Conservation (phyloP, 768 basidiomycete species). For the Lepiota brunneoincarnata region DNA sequence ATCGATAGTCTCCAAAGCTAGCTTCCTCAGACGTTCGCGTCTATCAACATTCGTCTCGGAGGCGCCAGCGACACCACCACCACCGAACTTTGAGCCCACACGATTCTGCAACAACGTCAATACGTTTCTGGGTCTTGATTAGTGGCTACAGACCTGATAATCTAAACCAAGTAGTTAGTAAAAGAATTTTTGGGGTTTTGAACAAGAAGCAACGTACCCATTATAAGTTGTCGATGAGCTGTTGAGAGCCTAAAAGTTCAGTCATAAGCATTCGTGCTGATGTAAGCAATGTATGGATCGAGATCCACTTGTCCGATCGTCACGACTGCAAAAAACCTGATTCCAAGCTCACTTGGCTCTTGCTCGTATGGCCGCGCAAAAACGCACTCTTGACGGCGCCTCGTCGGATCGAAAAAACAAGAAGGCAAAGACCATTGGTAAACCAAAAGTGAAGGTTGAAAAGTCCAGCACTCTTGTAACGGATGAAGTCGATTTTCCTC, state of each 20-base stretch:
- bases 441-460: conserved; percentile 16
- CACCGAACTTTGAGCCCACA: conserved; percentile 93
- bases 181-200: not conserved
- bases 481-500: conserved; percentile 90
- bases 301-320: conserved; percentile 23
- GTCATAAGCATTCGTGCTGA: not conserved
- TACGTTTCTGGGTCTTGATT: not conserved
- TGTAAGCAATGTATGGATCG: conserved; percentile 16
- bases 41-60: conserved; percentile 95
- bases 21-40: conserved; percentile 89
- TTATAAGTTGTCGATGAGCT: conserved; percentile 12
- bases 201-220: conserved; percentile 33
- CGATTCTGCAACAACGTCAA: conserved; percentile 62
- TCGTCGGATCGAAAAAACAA: conserved; percentile 50
- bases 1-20: conserved; percentile 96
- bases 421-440: conserved; percentile 49
- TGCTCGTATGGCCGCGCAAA: conserved; percentile 46
- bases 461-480: conserved; percentile 25
- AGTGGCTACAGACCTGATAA: conserved; percentile 55
- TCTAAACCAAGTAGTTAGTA: conserved; percentile 37
- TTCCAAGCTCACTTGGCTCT: conserved; percentile 5
- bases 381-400: conserved; percentile 60
- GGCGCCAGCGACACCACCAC: conserved; percentile 93
- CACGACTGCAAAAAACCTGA: conserved; percentile 22
- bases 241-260: not conserved